Evolutionary conservation across 2,329 filamentous ascomycete species (phyloP).

Genomic region (Aspergillus texensis): DNA sequence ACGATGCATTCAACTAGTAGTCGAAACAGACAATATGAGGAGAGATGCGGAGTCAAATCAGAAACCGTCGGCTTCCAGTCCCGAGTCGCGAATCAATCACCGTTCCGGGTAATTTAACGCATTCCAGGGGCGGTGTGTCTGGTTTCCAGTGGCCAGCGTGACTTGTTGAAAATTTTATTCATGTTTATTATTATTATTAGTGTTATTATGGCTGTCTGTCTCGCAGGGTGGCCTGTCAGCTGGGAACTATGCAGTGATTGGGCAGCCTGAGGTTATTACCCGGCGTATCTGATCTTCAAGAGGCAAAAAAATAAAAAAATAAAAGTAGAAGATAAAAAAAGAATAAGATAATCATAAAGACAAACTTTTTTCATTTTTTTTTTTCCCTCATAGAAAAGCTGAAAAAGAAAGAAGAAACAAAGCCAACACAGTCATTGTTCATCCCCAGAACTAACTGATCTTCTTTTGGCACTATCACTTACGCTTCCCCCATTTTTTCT

Average conservation of each 20-base stretch:
- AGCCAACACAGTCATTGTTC: background rate
- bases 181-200: background rate
- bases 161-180: background rate
- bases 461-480: conserved; percentile 3
- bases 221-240: background rate
- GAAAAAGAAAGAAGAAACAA: background rate
- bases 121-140: conserved; percentile 16
- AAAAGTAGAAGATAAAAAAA: background rate
- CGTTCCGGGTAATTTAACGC: conserved; percentile 13
- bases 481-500: conserved; percentile 17
- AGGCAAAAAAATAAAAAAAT: background rate
- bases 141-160: background rate
- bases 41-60: conserved; percentile 7
- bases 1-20: background rate
- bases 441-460: background rate
- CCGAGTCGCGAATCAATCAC: background rate
- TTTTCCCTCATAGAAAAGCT: conserved; percentile 3
- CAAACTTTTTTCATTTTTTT: background rate
- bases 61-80: background rate
- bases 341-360: background rate
- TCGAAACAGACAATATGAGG: background rate
- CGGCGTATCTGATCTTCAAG: conserved; percentile 6
- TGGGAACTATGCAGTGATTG: background rate
- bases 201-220: background rate
- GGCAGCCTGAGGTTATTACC: conserved; percentile 3